Evolutionary conservation across 1,139 yeast genomes (phyloP), one percentile per base, ranked within the genome.

Genomic region (Spathaspora sp.): DNA sequence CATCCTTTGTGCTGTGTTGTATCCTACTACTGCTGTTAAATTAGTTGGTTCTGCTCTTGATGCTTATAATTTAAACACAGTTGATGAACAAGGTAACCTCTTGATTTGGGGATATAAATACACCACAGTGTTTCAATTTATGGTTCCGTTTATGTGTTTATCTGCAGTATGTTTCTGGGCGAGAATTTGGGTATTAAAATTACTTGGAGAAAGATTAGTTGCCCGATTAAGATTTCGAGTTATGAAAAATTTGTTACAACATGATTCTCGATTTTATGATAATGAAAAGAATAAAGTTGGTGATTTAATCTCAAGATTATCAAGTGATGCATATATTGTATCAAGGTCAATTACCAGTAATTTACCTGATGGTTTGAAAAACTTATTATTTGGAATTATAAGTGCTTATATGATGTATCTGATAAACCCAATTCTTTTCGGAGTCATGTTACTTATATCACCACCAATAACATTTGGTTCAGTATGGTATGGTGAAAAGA

Each of bases 241-340:
- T 3, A 76, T 78, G 77, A 74, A 76, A 54, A 70, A 74, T 51
- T 64, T 78, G 54, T 61, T 79, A 39, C 65, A 82, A 36, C 81
- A 78, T 55, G 84, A 79, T 54, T 60, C 80, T 7, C 68, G 72
- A 2, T 79, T 76, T 51, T 79, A 72, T 50, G 83, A 79, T 53
- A 65, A 67, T 38, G 81, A 77, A 31, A 78, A 76, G 51, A 75
- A 79, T 56, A 75, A 78, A 52, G 80, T 78, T 2, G 83, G 84
- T n/a, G 79, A 78, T 50, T 70, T 79, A 51, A 77, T 80, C 44
- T 72, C 80, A 18, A 62, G 81, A 45, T 68, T 79, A 41, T 75
- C 81, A 13, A 75, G 80, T 52, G 82, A 78, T 56, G 82, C 82
- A 7, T 77, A 78, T 53, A 78, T 76, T 31, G 83, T 68, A 37